phyloP scores from a whole-genome alignment of 2,329 filamentous ascomycete species.

The Knoxdaviesia proteae region DNA sequence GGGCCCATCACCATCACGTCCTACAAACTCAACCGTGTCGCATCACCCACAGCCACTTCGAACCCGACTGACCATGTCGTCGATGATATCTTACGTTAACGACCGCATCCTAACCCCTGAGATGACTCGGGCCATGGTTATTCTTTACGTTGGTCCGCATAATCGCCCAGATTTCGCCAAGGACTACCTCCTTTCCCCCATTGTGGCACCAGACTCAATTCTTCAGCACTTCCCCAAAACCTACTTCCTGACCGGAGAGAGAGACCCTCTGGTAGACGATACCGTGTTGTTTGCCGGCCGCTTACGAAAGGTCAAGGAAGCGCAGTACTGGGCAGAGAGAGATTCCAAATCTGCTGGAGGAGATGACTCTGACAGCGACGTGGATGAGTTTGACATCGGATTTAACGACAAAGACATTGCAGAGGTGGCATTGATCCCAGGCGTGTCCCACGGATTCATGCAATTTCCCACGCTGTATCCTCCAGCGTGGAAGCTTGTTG shows the following conservation, averaged over 20 bases:
- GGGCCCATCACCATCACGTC: too few species aligned
- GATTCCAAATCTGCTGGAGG: constrained; percentile 11
- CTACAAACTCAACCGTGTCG: constrained; percentile 12
- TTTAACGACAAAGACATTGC: constrained; percentile 21
- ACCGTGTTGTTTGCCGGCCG: constrained; percentile 90
- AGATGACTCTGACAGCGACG: constrained; percentile 13
- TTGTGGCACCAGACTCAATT: constrained; percentile 69
- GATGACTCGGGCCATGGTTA: constrained; percentile 99
- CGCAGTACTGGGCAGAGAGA: constrained; percentile 5
- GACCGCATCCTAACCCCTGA: constrained; percentile 87
- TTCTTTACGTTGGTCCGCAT: constrained; percentile 86
- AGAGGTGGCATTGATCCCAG: constrained; percentile 71
- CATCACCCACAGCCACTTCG: constrained; percentile 39
- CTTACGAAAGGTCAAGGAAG: constrained; percentile 57
- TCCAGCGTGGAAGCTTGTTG: constrained; percentile 74
- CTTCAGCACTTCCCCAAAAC: constrained; percentile 81
- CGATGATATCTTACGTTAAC: constrained; percentile 97
- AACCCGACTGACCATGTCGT: constrained; percentile 81
- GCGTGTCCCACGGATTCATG: constrained; percentile 82
- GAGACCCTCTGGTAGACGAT: constrained; percentile 88
- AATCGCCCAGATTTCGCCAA: constrained; percentile 81
- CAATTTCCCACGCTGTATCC: constrained; percentile 81
- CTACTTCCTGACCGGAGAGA: constrained; percentile 84
- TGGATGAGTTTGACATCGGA: constrained; percentile 10
- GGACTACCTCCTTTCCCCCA: constrained; percentile 76